Percentiles rank a stretch among this genome's conserved stretches.
Evolutionary conservation across 805 yeast species (phyloP).

Genomic region (Suhomyces pyralidae): DNA sequence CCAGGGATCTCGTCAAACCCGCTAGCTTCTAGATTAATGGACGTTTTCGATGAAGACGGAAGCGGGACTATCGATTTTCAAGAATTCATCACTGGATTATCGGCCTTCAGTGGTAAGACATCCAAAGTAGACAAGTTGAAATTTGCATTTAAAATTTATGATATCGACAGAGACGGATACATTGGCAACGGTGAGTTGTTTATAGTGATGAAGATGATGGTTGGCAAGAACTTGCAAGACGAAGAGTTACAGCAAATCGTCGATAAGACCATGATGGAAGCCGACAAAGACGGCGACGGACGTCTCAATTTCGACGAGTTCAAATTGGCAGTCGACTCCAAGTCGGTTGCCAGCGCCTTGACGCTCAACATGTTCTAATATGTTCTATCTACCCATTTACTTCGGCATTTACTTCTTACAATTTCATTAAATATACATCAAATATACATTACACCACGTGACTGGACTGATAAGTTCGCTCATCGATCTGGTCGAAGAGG

Average conservation of each 20-base stretch:
- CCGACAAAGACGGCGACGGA: conserved; percentile 86
- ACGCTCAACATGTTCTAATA: conserved; percentile 45
- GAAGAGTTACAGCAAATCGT: conserved; percentile 92
- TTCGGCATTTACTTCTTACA: neutral
- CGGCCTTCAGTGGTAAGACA: conserved; percentile 85
- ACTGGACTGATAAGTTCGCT: neutral
- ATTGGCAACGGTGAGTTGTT: conserved; percentile 94
- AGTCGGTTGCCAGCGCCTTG: conserved; percentile 57
- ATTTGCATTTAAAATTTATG: conserved; percentile 92
- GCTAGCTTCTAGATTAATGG: conserved; percentile 83
- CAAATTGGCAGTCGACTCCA: conserved; percentile 58
- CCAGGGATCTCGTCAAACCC: conserved; percentile 94
- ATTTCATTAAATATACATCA: neutral
- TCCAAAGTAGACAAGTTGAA: conserved; percentile 74
- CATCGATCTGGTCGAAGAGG: neutral
- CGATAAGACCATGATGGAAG: conserved; percentile 94
- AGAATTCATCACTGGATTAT: conserved; percentile 83
- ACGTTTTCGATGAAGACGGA: conserved; percentile 89
- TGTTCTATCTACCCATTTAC: conserved; percentile 12
- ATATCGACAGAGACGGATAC: conserved; percentile 91
- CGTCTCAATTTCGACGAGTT: conserved; percentile 84
- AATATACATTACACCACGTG: neutral
- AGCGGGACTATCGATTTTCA: conserved; percentile 93
- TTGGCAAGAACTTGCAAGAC: conserved; percentile 83
- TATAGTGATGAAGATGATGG: conserved; percentile 93